Base-by-base conservation (phyloP, 192 early-diverging fungal genomes). In the Gonapodya sp. region DNA sequence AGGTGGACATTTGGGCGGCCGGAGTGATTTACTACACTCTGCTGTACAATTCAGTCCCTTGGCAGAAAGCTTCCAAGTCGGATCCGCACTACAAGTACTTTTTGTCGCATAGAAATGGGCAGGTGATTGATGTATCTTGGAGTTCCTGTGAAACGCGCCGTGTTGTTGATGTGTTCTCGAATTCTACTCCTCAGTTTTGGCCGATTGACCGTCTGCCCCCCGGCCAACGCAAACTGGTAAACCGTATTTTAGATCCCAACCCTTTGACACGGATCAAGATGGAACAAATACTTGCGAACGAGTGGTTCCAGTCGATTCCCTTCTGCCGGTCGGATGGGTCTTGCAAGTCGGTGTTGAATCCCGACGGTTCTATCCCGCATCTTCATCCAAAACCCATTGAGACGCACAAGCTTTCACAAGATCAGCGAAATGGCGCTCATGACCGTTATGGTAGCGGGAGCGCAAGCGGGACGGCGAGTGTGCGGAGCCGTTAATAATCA, bases 1-100 rank as follows among this genome's bases (percentile, higher is more conserved):
- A 89, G 24, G 92, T 96, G 2, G 97, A 99, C 84, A 87, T 99
- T 35, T 99, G 97, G 97, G 90, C 95, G n/a, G 90, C 92, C 34
- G 97, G 94, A 73, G 94, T 99, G 30, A 95, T 98, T 16, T 95
- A 92, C 87, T 97, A 94, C 85, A 92, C 93, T 18, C 90, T 94
- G 88, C 86, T 91, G 73, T 91, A 90, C 82, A 89, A 91, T 84
- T 89, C 84, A 83, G 92, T 84, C 87, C 92, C 87, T 34, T 91
- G 81, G 89, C 90, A 73, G 81, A 80, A 81, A 36, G 86, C 86
- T 73, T 80, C 31, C 73, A 82, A 78, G 83, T 83, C 78, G 34
- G 85, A 89, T 72, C 46, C 84, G 46, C 73, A 87, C 72, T 90
- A 82, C 82, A 89, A 87, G 81, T 83, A 87, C 79, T 90, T 82